These are phyloP conservation scores for Dichotomocladium elegans DNA, from an alignment of 371 early-diverging fungal genomes.

Conservation along the genomic window DNA sequence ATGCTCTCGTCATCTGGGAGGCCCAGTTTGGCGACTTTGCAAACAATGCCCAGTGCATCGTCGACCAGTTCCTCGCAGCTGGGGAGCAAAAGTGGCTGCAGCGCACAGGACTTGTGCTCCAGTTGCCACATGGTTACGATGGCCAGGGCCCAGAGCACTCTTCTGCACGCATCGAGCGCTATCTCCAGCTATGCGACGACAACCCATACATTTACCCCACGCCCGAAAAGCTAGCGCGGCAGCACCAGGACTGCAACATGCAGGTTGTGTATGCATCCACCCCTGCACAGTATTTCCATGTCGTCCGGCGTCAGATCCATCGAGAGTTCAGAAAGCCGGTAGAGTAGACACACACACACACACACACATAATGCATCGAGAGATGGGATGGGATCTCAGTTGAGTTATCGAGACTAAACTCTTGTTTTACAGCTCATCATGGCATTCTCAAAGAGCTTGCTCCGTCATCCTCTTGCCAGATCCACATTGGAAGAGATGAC, in stretches of 20 bases:
- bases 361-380: too few relatives aligned
- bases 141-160: constrained; percentile 98
- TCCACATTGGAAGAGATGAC: constrained; percentile 82
- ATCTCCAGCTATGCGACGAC: constrained; percentile 92
- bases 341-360: too few relatives aligned
- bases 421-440: constrained; percentile 62
- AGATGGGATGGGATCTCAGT: not conserved
- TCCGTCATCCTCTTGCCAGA: constrained; percentile 91
- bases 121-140: constrained; percentile 97
- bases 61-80: constrained; percentile 93
- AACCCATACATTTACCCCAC: constrained; percentile 85
- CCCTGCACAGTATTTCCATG: constrained; percentile 97
- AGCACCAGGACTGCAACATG: constrained; percentile 97
- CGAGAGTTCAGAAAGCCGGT: constrained; percentile 96
- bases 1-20: constrained; percentile 94
- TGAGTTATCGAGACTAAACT: not conserved
- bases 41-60: constrained; percentile 95
- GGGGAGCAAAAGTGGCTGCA: constrained; percentile 98
- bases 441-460: constrained; percentile 88
- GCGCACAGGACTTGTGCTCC: constrained; percentile 87
- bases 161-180: constrained; percentile 91
- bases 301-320: constrained; percentile 90
- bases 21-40: constrained; percentile 98
- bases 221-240: constrained; percentile 75
- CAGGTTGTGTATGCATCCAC: constrained; percentile 94